Evolutionary conservation across 352 stramenopile species (phyloP).

Genomic region (Aphanomyces invadans): DNA sequence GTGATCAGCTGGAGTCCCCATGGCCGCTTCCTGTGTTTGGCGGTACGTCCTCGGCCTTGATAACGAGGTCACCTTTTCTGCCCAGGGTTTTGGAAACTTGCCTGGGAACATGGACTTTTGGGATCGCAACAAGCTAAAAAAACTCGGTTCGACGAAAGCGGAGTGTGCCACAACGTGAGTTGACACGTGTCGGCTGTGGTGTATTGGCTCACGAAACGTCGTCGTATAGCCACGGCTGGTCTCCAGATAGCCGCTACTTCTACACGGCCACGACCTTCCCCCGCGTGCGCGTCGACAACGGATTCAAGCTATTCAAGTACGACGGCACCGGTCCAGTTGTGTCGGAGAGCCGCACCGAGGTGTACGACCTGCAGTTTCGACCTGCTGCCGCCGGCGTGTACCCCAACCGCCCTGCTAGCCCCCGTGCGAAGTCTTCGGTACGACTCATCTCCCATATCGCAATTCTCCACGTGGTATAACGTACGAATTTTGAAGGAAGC

Average conservation of each 20-base stretch:
- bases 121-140: constrained; percentile 94
- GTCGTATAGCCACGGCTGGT: constrained; percentile 78
- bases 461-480: neutral
- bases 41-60: constrained; percentile 23
- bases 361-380: constrained; percentile 85
- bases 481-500: constrained; percentile 19
- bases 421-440: constrained; percentile 53
- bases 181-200: too few species aligned
- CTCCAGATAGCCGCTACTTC: constrained; percentile 92
- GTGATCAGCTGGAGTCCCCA: constrained; percentile 93
- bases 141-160: constrained; percentile 80
- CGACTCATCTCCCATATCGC: neutral
- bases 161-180: constrained; percentile 74
- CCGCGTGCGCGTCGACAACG: constrained; percentile 98
- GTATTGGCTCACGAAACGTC: too few species aligned
- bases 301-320: constrained; percentile 95
- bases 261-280: constrained; percentile 93
- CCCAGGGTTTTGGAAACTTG: constrained; percentile 94
- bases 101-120: constrained; percentile 95
- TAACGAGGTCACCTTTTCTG: constrained; percentile 21
- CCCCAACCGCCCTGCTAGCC: constrained; percentile 82
- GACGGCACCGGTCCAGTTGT: constrained; percentile 87
- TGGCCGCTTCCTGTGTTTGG: constrained; percentile 92
- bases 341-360: constrained; percentile 69
- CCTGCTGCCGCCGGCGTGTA: constrained; percentile 69